These are phyloP conservation scores for Zangia roseola DNA, from an alignment of 768 basidiomycete species.

Conservation along the genomic window DNA sequence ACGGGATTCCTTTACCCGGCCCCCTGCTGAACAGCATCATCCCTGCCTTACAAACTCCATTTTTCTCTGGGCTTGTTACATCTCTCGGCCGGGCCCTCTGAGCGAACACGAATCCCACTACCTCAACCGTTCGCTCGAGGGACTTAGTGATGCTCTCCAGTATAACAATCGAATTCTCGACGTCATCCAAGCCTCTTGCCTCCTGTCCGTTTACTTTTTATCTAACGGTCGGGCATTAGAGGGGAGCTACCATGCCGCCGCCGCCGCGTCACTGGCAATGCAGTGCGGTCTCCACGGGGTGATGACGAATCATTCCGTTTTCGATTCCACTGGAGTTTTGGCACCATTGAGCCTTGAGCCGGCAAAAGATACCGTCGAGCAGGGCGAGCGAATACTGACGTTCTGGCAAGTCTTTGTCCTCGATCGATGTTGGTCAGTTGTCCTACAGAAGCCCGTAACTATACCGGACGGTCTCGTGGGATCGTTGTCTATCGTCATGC, in stretches of 20 bases:
- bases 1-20: conserved; percentile 55
- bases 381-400: conserved; percentile 68
- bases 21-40: conserved; percentile 62
- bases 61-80: conserved; percentile 81
- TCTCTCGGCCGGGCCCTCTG: conserved; percentile 69
- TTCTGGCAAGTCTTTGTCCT: conserved; percentile 86
- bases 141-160: conserved; percentile 62
- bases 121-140: conserved; percentile 60
- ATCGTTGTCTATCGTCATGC: conserved; percentile 61
- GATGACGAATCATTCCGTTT: conserved; percentile 32
- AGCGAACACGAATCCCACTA: conserved; percentile 74
- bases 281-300: conserved; percentile 68
- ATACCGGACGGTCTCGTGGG: conserved; percentile 63
- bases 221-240: conserved; percentile 76
- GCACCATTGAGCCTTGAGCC: conserved; percentile 51
- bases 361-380: conserved; percentile 55
- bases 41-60: conserved; percentile 78
- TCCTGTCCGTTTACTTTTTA: conserved; percentile 74
- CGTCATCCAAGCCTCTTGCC: conserved; percentile 72
- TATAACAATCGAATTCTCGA: conserved; percentile 57
- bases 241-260: conserved; percentile 73
- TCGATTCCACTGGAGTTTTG: conserved; percentile 36
- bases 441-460: conserved; percentile 62
- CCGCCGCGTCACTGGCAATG: conserved; percentile 69
- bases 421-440: conserved; percentile 80